Conservation (phyloP, 2,329 filamentous ascomycete genomes). For the Diaporthe sp. region DNA sequence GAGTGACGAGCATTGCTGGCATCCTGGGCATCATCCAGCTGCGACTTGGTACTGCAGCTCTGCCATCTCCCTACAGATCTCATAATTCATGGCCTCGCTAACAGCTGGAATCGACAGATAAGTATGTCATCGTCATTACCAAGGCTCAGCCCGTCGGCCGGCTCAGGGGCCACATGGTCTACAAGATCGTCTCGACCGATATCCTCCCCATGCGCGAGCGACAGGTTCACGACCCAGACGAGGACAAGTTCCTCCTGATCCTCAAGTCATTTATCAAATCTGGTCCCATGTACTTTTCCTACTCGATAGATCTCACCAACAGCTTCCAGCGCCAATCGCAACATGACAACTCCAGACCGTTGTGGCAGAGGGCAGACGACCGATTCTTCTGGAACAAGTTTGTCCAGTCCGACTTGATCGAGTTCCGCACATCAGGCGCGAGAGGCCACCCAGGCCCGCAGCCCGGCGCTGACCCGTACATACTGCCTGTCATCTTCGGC, state of each 20-base stretch:
- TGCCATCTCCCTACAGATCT: neutral
- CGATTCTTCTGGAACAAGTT: slow-evolving; percentile 99
- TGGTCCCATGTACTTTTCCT: slow-evolving; percentile 97
- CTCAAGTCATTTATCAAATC: slow-evolving; percentile 85
- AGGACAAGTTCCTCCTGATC: slow-evolving; percentile 89
- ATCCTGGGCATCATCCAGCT: slow-evolving; percentile 95
- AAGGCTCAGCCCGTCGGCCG: slow-evolving; percentile 93
- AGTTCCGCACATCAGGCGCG: slow-evolving; percentile 78
- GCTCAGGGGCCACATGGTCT: slow-evolving; percentile 95
- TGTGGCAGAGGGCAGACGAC: slow-evolving; percentile 95
- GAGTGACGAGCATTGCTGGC: slow-evolving; percentile 92
- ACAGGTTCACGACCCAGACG: slow-evolving; percentile 90
- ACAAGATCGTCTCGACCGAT: slow-evolving; percentile 91
- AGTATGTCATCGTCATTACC: slow-evolving; percentile 96
- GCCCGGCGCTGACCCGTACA: slow-evolving; percentile 86
- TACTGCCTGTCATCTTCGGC: slow-evolving; percentile 94
- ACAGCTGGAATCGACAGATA: slow-evolving; percentile 67
- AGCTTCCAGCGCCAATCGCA: slow-evolving; percentile 94
- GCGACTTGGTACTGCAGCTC: slow-evolving; percentile 77
- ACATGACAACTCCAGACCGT: slow-evolving; percentile 75
- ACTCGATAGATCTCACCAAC: slow-evolving; percentile 96
- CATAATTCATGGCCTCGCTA: neutral
- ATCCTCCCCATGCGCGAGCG: slow-evolving; percentile 94
- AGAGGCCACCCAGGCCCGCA: slow-evolving; percentile 78
- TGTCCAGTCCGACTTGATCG: slow-evolving; percentile 89